A percentile compares a stretch with the other conserved stretches of the same genome.
Conservation (phyloP, 2,329 filamentous ascomycete genomes). For the Microcyclospora pomicola region DNA sequence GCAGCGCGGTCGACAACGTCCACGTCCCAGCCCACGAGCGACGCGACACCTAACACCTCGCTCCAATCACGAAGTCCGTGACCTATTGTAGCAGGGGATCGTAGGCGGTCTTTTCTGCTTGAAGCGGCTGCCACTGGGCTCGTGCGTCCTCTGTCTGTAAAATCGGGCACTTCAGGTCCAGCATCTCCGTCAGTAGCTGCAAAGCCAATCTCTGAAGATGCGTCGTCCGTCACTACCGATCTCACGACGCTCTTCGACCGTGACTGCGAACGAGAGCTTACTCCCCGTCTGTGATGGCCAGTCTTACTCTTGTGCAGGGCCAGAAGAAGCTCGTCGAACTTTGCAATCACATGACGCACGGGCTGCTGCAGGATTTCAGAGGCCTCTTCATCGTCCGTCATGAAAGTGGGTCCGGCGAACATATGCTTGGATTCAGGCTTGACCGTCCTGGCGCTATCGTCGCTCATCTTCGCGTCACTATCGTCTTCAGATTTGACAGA, state of each 20-base stretch:
- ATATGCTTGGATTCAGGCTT: neutral
- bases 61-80: slow-evolving; percentile 60
- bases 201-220: too few species aligned
- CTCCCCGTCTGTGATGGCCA: slow-evolving; percentile 10
- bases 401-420: slow-evolving; percentile 36
- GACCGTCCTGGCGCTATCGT: neutral
- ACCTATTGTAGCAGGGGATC: too few species aligned
- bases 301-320: slow-evolving; percentile 48
- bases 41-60: slow-evolving; percentile 66
- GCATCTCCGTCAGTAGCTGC: too few species aligned
- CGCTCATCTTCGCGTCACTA: neutral
- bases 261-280: slow-evolving; percentile 6
- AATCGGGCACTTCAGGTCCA: too few species aligned
- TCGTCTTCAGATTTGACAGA: slow-evolving; percentile 14
- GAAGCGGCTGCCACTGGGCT: too few species aligned
- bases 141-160: too few species aligned
- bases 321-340: slow-evolving; percentile 55
- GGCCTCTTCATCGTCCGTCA: slow-evolving; percentile 58
- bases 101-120: too few species aligned
- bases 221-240: too few species aligned
- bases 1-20: slow-evolving; percentile 54
- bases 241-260: neutral
- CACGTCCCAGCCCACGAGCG: slow-evolving; percentile 55
- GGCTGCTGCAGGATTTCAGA: slow-evolving; percentile 51
- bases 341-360: slow-evolving; percentile 54